Percentiles rank a stretch among this genome's conserved stretches.
phyloP scores from a whole-genome alignment of 2,329 filamentous ascomycete species.

The Zasmidium angulare region DNA sequence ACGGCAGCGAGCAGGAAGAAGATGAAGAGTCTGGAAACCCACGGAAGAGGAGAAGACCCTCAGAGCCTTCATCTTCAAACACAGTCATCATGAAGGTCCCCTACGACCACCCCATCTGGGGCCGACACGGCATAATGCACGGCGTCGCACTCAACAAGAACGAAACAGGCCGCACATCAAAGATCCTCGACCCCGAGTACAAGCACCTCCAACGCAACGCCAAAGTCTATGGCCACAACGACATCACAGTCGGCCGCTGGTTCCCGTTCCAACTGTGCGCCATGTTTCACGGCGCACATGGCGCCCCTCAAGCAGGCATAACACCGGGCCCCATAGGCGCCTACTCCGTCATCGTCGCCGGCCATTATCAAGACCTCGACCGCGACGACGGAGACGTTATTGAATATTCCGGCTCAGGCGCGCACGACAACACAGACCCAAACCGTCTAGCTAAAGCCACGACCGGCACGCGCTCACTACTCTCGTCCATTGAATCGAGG shows the following conservation, averaged over 20 bases:
- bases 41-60: no score
- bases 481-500: constrained; percentile 12
- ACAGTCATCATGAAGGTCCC: neutral
- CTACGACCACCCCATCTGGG: constrained; percentile 25
- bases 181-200: constrained; percentile 14
- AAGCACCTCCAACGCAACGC: constrained; percentile 12
- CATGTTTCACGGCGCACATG: constrained; percentile 28
- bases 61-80: neutral
- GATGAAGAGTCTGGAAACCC: neutral
- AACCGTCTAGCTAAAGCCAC: constrained; percentile 12
- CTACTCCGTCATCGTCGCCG: constrained; percentile 27
- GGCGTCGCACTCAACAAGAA: constrained; percentile 16
- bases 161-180: constrained; percentile 8
- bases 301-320: constrained; percentile 26
- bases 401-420: constrained; percentile 28
- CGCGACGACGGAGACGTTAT: constrained; percentile 23
- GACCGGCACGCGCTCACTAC: constrained; percentile 18
- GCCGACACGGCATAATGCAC: constrained; percentile 29
- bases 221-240: constrained; percentile 28
- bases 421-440: constrained; percentile 26
- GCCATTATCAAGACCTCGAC: constrained; percentile 27
- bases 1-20: neutral
- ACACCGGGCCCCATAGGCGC: constrained; percentile 22
- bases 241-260: constrained; percentile 25
- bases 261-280: constrained; percentile 26